Evolutionary conservation across 1,284 basidiomycete genomes (phyloP), one percentile per base, ranked within the genome.

Genomic region (Fistulina hepatica): DNA sequence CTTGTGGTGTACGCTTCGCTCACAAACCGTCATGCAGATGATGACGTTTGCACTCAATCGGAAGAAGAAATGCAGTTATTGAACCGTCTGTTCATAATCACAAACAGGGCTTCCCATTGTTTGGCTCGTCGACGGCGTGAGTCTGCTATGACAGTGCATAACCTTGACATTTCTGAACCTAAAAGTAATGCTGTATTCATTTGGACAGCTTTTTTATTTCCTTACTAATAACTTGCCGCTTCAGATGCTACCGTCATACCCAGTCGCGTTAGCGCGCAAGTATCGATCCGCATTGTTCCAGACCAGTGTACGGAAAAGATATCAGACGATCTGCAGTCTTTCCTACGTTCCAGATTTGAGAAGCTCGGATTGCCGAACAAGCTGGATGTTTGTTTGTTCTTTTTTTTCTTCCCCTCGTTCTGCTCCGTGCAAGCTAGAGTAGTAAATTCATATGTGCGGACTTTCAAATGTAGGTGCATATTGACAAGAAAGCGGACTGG

Each of bases 401-500:
- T 22, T 27, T 15, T 13, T 19, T 10, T 38, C 22, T 12, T 9
- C 10, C 34, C 7, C 12, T 31, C 6, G 34, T 38, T 41, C 22
- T 36, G 21, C 34, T 17, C 21, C 21, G 39, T 33, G 15, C 32
- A 11, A 37, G 34, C 42, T n/a, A n/a, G n/a, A n/a, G n/a, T n/a
- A n/a, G n/a, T n/a, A n/a, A n/a, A n/a, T n/a, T n/a, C n/a, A n/a
- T n/a, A n/a, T n/a, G n/a, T n/a, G n/a, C n/a, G n/a, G n/a, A 7
- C n/a, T 13, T 19, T 10, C 38, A 21, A 12, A 8, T 9, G 42
- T 26, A 91, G 83, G 67, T 93, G 34, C 67, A 64, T 20, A 76
- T 97, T 34, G 79, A 85, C 33, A 85, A 91, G 46, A 81, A 75
- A 1, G 92, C 91, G 0, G 83, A 92, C 51, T 98, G 93, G 92